Evolutionary conservation across 1,284 basidiomycete genomes (phyloP).

Genomic region (Sporisorium scitamineum): DNA sequence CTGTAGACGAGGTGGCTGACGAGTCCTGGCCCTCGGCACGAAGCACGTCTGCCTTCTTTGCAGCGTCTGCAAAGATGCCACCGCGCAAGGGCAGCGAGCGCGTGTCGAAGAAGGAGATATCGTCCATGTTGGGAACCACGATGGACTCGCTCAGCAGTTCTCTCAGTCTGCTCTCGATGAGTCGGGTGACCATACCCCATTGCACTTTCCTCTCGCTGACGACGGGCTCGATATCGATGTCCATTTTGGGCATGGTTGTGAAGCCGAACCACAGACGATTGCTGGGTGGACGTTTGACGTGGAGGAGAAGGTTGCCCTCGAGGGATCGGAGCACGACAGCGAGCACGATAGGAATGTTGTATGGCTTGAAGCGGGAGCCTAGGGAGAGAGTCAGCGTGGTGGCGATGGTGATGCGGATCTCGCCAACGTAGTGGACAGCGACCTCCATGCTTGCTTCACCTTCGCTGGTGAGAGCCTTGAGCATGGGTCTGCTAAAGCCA

Average conservation of each 20-base stretch:
- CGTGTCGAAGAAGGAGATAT: constrained; percentile 94
- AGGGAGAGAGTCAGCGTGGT: constrained; percentile 87
- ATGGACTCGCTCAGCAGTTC: constrained; percentile 92
- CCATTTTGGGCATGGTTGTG: constrained; percentile 89
- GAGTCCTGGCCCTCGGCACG: constrained; percentile 12
- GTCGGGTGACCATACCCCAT: constrained; percentile 89
- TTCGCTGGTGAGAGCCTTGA: constrained; percentile 92
- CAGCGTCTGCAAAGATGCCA: constrained; percentile 88
- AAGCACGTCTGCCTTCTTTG: constrained; percentile 51
- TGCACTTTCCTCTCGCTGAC: constrained; percentile 91
- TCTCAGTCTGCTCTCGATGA: constrained; percentile 87
- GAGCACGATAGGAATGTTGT: constrained; percentile 87
- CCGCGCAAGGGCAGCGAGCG: constrained; percentile 76
- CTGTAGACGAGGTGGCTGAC: constrained; percentile 8
- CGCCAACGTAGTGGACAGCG: constrained; percentile 85
- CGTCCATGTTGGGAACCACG: constrained; percentile 97
- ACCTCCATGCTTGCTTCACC: constrained; percentile 90
- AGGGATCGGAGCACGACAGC: constrained; percentile 85
- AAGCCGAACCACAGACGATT: constrained; percentile 98
- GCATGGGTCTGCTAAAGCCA: constrained; percentile 83
- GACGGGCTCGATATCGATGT: constrained; percentile 88
- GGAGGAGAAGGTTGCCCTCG: constrained; percentile 89
- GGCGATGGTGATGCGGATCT: constrained; percentile 87
- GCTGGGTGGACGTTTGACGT: constrained; percentile 93
- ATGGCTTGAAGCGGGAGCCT: constrained; percentile 80